Base-by-base conservation (phyloP, 805 yeast genomes). In the Candida methanosorbosa region DNA sequence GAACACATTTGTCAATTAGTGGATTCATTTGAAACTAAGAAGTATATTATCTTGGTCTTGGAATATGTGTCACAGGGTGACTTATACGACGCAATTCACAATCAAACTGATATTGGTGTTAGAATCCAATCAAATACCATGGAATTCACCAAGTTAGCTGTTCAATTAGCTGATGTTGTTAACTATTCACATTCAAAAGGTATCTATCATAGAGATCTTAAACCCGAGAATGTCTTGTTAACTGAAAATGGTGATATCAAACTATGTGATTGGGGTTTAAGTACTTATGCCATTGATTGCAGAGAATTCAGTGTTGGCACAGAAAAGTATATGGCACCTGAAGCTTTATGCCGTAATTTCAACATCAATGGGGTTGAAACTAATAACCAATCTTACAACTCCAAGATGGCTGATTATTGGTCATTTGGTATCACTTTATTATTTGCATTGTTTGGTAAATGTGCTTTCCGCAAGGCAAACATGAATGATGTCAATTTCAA, bases 221-320 rank as follows among this genome's bases (percentile, higher is more conserved):
- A 80, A 53, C 88, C 88, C 1, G 88, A 80, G 55, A 80, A 80
- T 46, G 67, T 80, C 20, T 56, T 80, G 22, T 57, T 80, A 34
- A 69, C 68, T 43, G 53, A 54, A 4, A 56, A 63, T 34, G 77
- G 78, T 30, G 52, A 68, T 20, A 63, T 78, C 33, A 80, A 80
- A 52, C 56, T 80, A 32, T 78, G 84, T 37, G 87, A 80, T 52
- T 80, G 85, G 84, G 88, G 88, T 0, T 66, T 79, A 33, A 70
- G 83, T 17, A 72, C 80, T 8, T 31, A 40, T 29, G 41, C 46
- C 19, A 37, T 38, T 17, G 45, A 45, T 18, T 57, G 59, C 33
- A 41, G 45, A 7, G 65, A 60, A 37, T 57, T 56, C 35, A 56
- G 58, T 43, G 72, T 73, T 26, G 79, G 79, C 25, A 71, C 78